Evolutionary conservation across 768 basidiomycete genomes (phyloP), one percentile per base, ranked within the genome.

Genomic region (Boletus subparvulus): DNA sequence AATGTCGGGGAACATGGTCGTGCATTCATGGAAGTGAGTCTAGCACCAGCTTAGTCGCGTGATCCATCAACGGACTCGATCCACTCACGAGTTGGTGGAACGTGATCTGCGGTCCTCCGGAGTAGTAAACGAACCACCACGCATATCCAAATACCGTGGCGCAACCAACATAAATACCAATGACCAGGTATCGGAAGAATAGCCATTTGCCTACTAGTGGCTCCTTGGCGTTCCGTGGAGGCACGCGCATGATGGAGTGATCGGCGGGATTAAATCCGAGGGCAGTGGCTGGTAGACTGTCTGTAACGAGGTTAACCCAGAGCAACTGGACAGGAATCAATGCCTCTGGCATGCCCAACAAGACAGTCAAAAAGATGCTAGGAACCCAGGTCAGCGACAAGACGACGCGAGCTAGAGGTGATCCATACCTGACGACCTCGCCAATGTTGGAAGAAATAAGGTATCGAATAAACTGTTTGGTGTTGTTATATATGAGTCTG

Each of bases 341-440:
- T 50, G 97, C 96, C 73, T 98, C 96, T n/a, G 96, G 96, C 96
- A 98, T 98, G 68, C 97, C 96, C 59, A 99, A 80, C 47, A 98
- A 80, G 26, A 98, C 95, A 3, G 97, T 98, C 63, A 98, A 76
- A 81, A 99, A 99, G 74, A 99, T 99, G 72, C 91, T 79, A 71
- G 68, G 55, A 60, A 39, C 5, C n/a, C 39, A 41, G 48, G 28
- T 60, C 6, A 61, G 47, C 28, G 28, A 45, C 11, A 32, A 32
- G 11, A 3, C n/a, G 8, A 54, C 10, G 10, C 19, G 9, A 24
- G 26, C 17, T 9, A 32, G 24, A 39, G 17, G 4, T 30, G 14
- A n/a, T n/a, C 17, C 66, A 40, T 64, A 76, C 75, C 85, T 90
- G 74, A 96, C 93, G 62, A 96, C 95, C 73, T 97, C 95, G 53